phyloP scores from a whole-genome alignment of 805 yeast genomes.

The Lipomyces spencermartinsiae region DNA sequence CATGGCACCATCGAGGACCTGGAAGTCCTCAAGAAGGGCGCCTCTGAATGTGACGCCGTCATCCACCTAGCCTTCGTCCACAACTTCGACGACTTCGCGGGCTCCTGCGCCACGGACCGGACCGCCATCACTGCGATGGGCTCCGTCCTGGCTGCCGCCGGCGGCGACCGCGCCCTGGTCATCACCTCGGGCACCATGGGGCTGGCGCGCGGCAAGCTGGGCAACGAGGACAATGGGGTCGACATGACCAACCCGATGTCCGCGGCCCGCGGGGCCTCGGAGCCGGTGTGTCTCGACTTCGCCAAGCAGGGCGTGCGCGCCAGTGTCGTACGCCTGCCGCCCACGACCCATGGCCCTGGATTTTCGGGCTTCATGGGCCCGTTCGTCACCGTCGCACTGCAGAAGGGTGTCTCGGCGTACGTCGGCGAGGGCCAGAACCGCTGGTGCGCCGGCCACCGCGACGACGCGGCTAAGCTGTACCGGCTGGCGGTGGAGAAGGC shows the following conservation, averaged over 20 bases:
- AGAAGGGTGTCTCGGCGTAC: neutral
- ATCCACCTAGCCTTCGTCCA: conserved; percentile 1
- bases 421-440: conserved; percentile 4
- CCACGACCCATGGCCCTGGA: neutral
- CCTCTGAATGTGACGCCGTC: conserved; percentile 5
- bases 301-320: conserved; percentile 1
- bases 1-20: neutral
- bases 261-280: neutral
- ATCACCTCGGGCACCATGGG: neutral
- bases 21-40: conserved; percentile 3
- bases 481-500: neutral
- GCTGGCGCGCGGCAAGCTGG: conserved; percentile 1
- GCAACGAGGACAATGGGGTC: neutral
- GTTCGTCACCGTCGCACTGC: conserved; percentile 1
- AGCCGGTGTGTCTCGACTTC: conserved; percentile 2
- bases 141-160: conserved; percentile 1
- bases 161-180: neutral
- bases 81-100: conserved; percentile 1
- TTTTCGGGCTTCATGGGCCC: neutral
- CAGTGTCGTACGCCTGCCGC: conserved; percentile 1
- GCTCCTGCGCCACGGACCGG: conserved; percentile 3
- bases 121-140: conserved; percentile 4
- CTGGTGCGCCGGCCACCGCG: conserved; percentile 5
- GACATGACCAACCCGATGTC: neutral
- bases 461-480: conserved; percentile 5